Percentiles rank a stretch among this genome's conserved stretches.
These are phyloP conservation scores for Globisporangium polare DNA, from an alignment of 352 stramenopile genomes.

Conservation along the genomic window DNA sequence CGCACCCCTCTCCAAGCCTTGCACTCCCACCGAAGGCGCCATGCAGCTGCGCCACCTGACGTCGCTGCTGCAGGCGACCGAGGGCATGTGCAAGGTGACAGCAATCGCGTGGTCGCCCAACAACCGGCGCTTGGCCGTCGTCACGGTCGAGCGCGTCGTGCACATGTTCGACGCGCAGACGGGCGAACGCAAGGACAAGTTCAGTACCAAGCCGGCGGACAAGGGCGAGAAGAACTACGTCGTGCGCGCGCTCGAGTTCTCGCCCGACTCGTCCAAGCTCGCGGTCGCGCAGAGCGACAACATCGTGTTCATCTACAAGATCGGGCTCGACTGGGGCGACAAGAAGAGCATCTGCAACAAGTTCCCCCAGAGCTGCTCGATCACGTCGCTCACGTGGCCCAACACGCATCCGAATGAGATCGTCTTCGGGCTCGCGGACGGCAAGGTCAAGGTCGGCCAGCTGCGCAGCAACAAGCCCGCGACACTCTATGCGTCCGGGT, in stretches of 20 bases:
- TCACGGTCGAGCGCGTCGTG: conserved; percentile 92
- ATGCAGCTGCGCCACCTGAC: conserved; percentile 93
- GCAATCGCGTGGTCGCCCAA: conserved; percentile 92
- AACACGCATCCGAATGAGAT: conserved; percentile 89
- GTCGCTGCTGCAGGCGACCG: conserved; percentile 87
- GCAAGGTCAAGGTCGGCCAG: conserved; percentile 93
- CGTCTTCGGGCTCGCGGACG: conserved; percentile 92
- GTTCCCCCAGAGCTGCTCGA: conserved; percentile 79
- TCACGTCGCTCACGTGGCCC: conserved; percentile 91
- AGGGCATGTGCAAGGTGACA: conserved; percentile 92
- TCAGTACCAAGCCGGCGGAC: conserved; percentile 93
- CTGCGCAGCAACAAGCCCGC: conserved; percentile 91
- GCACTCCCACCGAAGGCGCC: neutral
- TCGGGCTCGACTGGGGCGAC: conserved; percentile 91
- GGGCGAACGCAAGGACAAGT: conserved; percentile 93
- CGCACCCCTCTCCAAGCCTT: no score
- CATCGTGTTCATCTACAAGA: conserved; percentile 97
- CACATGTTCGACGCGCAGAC: conserved; percentile 91
- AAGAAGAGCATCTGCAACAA: conserved; percentile 98
- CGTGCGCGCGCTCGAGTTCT: conserved; percentile 90
- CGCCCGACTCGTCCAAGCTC: conserved; percentile 91
- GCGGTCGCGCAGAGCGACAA: conserved; percentile 95
- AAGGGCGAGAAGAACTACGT: conserved; percentile 95
- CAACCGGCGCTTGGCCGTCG: conserved; percentile 89
- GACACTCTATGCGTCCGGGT: conserved; percentile 86